phyloP scores from a whole-genome alignment of 2,329 filamentous ascomycete species.

The Calonectria multiphialidica region DNA sequence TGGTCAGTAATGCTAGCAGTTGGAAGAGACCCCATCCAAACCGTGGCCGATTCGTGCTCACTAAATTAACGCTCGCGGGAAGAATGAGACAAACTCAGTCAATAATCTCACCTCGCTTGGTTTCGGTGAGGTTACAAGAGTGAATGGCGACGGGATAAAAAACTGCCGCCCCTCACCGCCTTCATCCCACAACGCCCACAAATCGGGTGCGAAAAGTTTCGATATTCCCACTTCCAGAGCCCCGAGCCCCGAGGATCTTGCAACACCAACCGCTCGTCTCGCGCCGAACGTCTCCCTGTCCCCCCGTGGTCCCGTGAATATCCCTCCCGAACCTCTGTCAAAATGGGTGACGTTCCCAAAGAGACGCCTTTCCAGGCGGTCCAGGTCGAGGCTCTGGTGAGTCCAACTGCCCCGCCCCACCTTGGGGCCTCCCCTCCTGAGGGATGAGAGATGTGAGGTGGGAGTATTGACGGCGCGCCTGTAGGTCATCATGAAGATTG shows the following conservation, averaged over 20 bases:
- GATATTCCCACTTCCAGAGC: constrained; percentile 54
- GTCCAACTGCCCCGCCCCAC: constrained; percentile 57
- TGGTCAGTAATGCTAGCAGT: neutral
- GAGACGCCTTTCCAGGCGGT: constrained; percentile 85
- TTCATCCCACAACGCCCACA: constrained; percentile 59
- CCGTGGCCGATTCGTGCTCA: neutral
- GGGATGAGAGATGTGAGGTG: constrained; percentile 37
- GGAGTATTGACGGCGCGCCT: constrained; percentile 35
- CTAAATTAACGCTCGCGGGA: neutral
- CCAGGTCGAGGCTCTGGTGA: constrained; percentile 93
- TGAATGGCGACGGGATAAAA: constrained; percentile 12
- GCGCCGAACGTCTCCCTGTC: constrained; percentile 40
- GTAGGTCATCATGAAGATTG: constrained; percentile 96
- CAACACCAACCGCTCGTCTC: constrained; percentile 45
- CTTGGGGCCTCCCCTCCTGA: constrained; percentile 42
- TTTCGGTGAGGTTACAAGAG: constrained; percentile 11
- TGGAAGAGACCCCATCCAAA: neutral
- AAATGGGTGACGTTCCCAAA: constrained; percentile 71
- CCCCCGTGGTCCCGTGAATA: constrained; percentile 41
- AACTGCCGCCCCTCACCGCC: constrained; percentile 56
- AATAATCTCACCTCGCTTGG: neutral
- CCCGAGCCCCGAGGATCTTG: constrained; percentile 40
- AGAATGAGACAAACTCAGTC: neutral
- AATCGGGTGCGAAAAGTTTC: constrained; percentile 57
- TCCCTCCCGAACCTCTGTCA: constrained; percentile 46